Conservation (phyloP, 768 basidiomycete genomes). For the Rhizopogon vinicolor region DNA sequence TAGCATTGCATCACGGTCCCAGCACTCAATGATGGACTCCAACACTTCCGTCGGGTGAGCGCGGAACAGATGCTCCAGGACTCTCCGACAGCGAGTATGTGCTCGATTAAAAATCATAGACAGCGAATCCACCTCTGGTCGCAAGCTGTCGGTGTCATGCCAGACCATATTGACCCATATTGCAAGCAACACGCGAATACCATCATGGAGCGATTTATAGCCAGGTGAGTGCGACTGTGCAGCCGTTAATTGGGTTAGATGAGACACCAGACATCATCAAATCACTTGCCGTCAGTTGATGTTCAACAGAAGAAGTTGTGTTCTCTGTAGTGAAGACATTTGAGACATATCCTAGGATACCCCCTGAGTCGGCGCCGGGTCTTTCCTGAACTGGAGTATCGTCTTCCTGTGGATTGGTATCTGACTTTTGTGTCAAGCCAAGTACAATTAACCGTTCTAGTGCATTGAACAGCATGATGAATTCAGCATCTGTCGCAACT, state of each 20-base stretch:
- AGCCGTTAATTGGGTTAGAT: conserved; percentile 2
- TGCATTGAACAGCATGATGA: conserved; percentile 78
- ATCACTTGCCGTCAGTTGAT: conserved; percentile 51
- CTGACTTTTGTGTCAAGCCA: conserved; percentile 57
- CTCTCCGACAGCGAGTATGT: conserved; percentile 66
- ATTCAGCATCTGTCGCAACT: conserved; percentile 70
- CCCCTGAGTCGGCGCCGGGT: conserved; percentile 46
- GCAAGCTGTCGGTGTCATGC: conserved; percentile 39
- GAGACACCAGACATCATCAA: neutral
- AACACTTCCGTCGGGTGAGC: conserved; percentile 77
- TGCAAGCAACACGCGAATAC: conserved; percentile 70
- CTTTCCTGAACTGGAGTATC: conserved; percentile 53
- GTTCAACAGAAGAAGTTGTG: conserved; percentile 39
- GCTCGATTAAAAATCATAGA: conserved; percentile 64
- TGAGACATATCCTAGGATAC: conserved; percentile 86
- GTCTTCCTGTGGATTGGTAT: conserved; percentile 48
- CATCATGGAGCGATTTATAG: conserved; percentile 74
- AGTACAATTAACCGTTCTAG: conserved; percentile 79
- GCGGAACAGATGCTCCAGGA: conserved; percentile 83
- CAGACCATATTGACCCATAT: conserved; percentile 66
- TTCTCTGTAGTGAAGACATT: conserved; percentile 85
- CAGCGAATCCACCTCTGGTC: conserved; percentile 64
- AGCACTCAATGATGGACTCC: conserved; percentile 79
- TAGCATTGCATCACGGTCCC: conserved; percentile 57
- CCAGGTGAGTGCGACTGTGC: conserved; percentile 62